A percentile compares a stretch with the other conserved stretches of the same genome.
phyloP scores from a whole-genome alignment of 140 eudicot genomes.

The Stevia rebaudiana region DNA sequence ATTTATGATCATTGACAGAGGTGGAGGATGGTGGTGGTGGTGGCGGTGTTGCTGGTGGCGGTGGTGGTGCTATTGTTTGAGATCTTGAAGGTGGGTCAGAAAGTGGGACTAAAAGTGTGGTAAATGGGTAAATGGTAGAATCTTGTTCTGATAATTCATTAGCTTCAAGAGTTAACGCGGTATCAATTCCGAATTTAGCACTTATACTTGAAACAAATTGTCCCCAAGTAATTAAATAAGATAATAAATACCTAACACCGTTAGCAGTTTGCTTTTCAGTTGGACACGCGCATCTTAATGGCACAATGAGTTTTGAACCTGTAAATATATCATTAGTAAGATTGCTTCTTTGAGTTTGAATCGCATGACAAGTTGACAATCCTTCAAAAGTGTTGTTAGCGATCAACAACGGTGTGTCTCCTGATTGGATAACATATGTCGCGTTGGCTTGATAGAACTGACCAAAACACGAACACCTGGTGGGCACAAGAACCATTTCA shows the following conservation, averaged over 20 bases:
- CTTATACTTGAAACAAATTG: constrained; percentile 39
- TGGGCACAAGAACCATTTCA: constrained; percentile 68
- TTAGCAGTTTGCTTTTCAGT: constrained; percentile 54
- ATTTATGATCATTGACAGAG: constrained; percentile 39
- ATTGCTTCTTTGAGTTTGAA: constrained; percentile 33
- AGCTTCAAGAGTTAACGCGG: constrained; percentile 47
- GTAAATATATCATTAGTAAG: constrained; percentile 18
- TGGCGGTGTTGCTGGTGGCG: constrained; percentile 44
- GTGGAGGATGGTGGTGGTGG: constrained; percentile 17
- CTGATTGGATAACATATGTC: constrained; percentile 25
- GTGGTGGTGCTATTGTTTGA: constrained; percentile 35
- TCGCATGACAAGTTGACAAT: constrained; percentile 69
- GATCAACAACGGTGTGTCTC: constrained; percentile 30
- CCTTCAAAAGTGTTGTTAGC: constrained; percentile 66
- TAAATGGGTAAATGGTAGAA: constrained; percentile 41
- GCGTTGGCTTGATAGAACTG: constrained; percentile 62
- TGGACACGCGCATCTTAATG: constrained; percentile 92
- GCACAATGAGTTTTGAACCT: constrained; percentile 55
- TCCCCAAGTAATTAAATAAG: constrained; percentile 46
- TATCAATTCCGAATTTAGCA: constrained; percentile 37
- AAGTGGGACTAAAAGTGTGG: constrained; percentile 82
- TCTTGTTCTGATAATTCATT: constrained; percentile 52
- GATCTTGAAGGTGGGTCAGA: constrained; percentile 46
- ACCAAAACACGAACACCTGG: constrained; percentile 75
- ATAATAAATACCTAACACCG: constrained; percentile 58